Base-by-base conservation (phyloP, 1,284 basidiomycete genomes). In the Fomitopsis betulina region DNA sequence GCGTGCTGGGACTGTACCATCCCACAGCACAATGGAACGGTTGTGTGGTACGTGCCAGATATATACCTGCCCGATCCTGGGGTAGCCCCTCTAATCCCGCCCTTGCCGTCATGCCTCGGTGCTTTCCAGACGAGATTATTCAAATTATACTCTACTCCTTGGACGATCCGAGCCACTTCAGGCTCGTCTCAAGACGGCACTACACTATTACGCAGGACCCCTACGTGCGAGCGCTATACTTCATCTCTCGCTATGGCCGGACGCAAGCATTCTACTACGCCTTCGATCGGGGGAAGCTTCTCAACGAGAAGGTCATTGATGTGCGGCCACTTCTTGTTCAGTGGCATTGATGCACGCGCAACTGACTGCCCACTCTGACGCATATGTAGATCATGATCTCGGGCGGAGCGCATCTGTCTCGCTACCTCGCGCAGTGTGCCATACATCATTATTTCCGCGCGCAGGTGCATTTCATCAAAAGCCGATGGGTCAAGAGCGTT, bases 391-490 rank as follows among this genome's bases (percentile, higher is more conserved):
- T 87, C 65, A 78, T 91, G 57, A 73, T 90, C 60, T 78, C 80
- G 55, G 87, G 86, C 66, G 87, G 87, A 59, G 88, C 87, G 56
- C 86, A 87, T 67, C 70, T 90, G 63, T 91, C 88, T 62, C 82
- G 88, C 59, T 91, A 91, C 72, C 79, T 91, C 57, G 78, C 85
- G 45, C 89, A 91, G 71, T 79, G 87, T 57, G 84, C 88, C 53
- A 83, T 87, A 55, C 87, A 89, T 59, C 88, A 91, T 67, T 89
- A 84, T 68, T 90, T 88, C 68, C 81, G 84, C 62, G 81, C 85
- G 1, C 81, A 83, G 62, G 75, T 83, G 27, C 85, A 87, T 35
- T 91, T 89, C 64, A 80, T 90, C 70, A 89, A 89, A 72, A 80
- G 82, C 1, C 74, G 75, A 25, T 91, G 88, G 88, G 85, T 85